Percentiles rank a stretch among this genome's conserved stretches.
Conservation (phyloP, 345 rosid species). For the Rhizophora mangle region DNA sequence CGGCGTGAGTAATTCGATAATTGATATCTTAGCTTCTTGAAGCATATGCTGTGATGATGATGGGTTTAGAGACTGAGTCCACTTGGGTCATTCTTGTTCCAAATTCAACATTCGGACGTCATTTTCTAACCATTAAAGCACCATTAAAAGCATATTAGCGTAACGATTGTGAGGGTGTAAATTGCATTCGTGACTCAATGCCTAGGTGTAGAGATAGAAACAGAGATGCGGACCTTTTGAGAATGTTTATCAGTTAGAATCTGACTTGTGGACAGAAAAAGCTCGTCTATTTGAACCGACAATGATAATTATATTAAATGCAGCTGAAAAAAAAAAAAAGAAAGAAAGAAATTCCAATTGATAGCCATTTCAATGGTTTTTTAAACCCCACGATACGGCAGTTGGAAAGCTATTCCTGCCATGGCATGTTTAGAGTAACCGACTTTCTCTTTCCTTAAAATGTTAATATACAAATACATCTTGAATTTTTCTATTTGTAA, state of each 20-base stretch:
- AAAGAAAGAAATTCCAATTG: no score
- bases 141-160: neutral
- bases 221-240: neutral
- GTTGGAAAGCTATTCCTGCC: neutral
- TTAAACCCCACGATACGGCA: neutral
- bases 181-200: neutral
- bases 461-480: no score
- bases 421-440: neutral
- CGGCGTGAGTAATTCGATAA: no score
- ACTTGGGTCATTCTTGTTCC: neutral
- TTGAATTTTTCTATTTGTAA: no score
- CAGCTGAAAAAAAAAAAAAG: no score
- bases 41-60: neutral
- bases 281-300: neutral
- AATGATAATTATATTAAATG: neutral
- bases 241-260: neutral
- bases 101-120: constrained; percentile 1
- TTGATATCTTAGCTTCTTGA: no score
- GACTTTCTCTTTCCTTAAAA: no score
- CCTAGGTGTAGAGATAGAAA: neutral
- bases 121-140: neutral
- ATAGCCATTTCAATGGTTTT: neutral
- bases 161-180: neutral
- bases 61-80: neutral
- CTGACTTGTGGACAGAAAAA: neutral